A percentile compares a stretch with the other conserved stretches of the same genome.
These are phyloP conservation scores for Botryotinia narcissicola DNA, from an alignment of 2,329 filamentous ascomycete species.

Conservation along the genomic window DNA sequence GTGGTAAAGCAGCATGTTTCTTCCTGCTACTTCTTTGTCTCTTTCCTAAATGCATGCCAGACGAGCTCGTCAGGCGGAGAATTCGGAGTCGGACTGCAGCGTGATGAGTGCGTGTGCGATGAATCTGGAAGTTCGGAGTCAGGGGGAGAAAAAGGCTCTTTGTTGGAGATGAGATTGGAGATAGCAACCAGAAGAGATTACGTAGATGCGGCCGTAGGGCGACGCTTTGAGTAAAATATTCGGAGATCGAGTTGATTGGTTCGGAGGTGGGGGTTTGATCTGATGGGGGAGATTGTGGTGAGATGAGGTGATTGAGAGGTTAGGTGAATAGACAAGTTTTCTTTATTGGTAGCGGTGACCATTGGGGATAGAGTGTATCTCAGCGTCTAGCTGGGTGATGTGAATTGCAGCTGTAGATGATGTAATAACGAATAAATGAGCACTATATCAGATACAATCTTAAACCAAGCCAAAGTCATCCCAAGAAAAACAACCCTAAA, in stretches of 20 bases:
- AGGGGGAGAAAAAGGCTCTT: background rate
- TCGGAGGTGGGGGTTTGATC: background rate
- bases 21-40: background rate
- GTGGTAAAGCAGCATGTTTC: background rate
- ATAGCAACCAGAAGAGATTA: background rate
- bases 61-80: background rate
- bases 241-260: fast-evolving
- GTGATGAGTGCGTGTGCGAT: background rate
- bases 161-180: background rate
- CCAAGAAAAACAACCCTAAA: too few relatives aligned
- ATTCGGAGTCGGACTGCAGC: background rate
- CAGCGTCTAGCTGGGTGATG: background rate
- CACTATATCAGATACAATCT: too few relatives aligned
- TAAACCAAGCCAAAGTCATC: too few relatives aligned
- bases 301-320: background rate
- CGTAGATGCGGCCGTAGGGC: background rate
- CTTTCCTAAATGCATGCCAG: background rate
- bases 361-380: too few relatives aligned
- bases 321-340: background rate
- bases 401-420: fast-evolving
- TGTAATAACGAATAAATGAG: background rate
- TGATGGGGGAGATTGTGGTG: background rate
- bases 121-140: background rate
- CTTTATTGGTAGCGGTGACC: background rate
- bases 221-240: background rate